Conservation (phyloP, 73 alveolate genomes). For the Paramecium pentaurelia region DNA sequence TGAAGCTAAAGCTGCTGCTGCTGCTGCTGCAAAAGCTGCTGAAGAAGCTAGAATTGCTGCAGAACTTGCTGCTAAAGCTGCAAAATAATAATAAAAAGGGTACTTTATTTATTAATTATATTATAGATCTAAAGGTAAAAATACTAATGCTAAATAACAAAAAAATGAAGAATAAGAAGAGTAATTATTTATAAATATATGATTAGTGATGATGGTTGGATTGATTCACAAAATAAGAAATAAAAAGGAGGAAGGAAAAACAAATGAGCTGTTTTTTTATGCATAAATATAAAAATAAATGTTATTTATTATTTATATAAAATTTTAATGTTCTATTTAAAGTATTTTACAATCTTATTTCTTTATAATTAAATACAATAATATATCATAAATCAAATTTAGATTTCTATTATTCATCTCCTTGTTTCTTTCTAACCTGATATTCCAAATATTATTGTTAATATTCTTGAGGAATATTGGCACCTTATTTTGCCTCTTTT, state of each 20-base stretch:
- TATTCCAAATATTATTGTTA: background rate
- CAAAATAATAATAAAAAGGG: background rate
- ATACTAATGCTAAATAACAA: background rate
- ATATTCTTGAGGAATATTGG: background rate
- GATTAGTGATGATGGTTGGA: slow-evolving; percentile 39
- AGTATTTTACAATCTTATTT: background rate
- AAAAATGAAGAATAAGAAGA: background rate
- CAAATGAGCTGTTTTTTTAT: slow-evolving; percentile 11
- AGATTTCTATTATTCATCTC: background rate
- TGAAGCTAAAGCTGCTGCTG: slow-evolving; percentile 8
- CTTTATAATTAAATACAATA: background rate
- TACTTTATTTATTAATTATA: background rate
- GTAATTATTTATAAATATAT: background rate
- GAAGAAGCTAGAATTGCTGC: background rate
- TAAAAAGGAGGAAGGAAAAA: slow-evolving; percentile 7
- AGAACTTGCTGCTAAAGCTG: background rate
- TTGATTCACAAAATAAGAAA: background rate
- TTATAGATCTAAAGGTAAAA: background rate
- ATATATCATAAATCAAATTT: background rate
- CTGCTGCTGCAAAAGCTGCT: background rate
- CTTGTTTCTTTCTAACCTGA: background rate
- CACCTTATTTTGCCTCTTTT: slow-evolving; percentile 17
- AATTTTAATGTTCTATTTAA: background rate
- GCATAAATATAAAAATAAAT: background rate
- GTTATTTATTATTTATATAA: background rate